Evolutionary conservation across 352 stramenopile species (phyloP), one percentile per base, ranked within the genome.

Genomic region (Aphanomyces stellatus): DNA sequence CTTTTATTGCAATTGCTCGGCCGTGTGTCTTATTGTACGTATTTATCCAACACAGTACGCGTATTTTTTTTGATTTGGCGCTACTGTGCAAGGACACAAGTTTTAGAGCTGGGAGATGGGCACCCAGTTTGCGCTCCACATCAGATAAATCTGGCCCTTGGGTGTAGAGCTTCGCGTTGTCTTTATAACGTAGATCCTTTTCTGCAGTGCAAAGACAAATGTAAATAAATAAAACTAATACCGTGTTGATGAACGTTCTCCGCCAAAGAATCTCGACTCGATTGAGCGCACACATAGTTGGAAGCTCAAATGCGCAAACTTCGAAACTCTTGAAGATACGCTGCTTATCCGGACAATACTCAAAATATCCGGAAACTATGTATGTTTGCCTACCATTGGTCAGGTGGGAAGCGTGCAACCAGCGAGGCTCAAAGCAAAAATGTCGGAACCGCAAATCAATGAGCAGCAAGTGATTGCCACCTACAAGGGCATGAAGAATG

Each of bases 381-480:
- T 27, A 13, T 51, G 42, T 13, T 24, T 27, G 42, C 13, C n/a
- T 27, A 27, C 19, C 8, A n/a, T n/a, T n/a, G n/a, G n/a, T n/a
- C n/a, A n/a, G n/a, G n/a, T n/a, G n/a, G n/a, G n/a, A n/a, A n/a
- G n/a, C n/a, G n/a, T n/a, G n/a, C n/a, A n/a, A n/a, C n/a, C n/a
- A n/a, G n/a, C n/a, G n/a, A n/a, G n/a, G n/a, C n/a, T n/a, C n/a
- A n/a, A n/a, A 46, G 37, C 37, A 46, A 46, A 46, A 13, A 63
- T 63, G 55, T 22, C 55, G 55, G 55, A 63, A 43, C 13, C 69
- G 24, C 76, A 81, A 53, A 83, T 93, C 71, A 90, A 82, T 51
- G 86, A 94, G 74, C 84, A 92, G 76, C 82, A 94, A 73, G 81
- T 92, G 34, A 81, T 94, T 70, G 77, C 82, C 53, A 90, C 79